phyloP scores from a whole-genome alignment of 768 basidiomycete genomes.

The Mycena amicta region DNA sequence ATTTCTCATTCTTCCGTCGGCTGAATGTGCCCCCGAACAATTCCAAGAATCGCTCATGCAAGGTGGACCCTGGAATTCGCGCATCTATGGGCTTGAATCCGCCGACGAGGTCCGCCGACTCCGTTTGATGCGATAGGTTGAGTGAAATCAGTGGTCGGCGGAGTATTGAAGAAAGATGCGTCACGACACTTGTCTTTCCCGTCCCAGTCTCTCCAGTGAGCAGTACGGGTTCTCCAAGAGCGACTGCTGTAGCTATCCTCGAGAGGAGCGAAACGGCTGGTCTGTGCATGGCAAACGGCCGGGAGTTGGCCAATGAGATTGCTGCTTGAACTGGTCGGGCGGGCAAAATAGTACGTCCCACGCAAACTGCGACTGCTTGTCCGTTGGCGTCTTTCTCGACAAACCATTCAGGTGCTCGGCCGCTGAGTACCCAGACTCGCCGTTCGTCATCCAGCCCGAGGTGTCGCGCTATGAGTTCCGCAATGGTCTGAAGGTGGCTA shows the following conservation, averaged over 20 bases:
- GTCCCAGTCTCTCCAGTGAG: constrained; percentile 99
- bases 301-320: constrained; percentile 34
- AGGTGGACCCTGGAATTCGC: constrained; percentile 66
- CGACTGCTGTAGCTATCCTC: constrained; percentile 73
- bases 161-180: constrained; percentile 82
- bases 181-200: constrained; percentile 92
- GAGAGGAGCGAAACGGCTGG: constrained; percentile 82
- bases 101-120: constrained; percentile 90
- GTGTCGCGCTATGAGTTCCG: constrained; percentile 56
- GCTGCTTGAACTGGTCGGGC: constrained; percentile 44
- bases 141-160: constrained; percentile 79
- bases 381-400: constrained; percentile 71
- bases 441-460: constrained; percentile 73
- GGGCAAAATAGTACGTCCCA: constrained; percentile 64
- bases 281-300: constrained; percentile 87
- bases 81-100: constrained; percentile 97
- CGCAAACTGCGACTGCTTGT: constrained; percentile 52
- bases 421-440: constrained; percentile 67
- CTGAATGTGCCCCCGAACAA: constrained; percentile 89
- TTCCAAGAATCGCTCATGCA: constrained; percentile 76
- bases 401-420: constrained; percentile 67
- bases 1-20: constrained; percentile 84
- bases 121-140: constrained; percentile 95
- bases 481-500: constrained; percentile 51
- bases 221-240: constrained; percentile 79